Conservation (phyloP, 768 basidiomycete genomes). For the Leucogyrophana mollusca region DNA sequence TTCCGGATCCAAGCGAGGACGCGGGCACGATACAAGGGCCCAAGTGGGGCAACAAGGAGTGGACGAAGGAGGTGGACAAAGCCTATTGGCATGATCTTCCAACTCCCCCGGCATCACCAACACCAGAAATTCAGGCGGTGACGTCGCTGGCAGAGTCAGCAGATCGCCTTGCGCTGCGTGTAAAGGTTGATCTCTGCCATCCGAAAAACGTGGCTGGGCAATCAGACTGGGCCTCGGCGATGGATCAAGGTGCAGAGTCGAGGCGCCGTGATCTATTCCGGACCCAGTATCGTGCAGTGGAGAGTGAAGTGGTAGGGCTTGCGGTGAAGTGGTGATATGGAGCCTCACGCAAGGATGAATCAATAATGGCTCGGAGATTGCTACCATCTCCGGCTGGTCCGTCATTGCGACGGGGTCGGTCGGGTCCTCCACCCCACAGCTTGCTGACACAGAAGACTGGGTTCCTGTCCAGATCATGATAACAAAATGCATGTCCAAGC, state of each 20-base stretch:
- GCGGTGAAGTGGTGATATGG: slow-evolving; percentile 68
- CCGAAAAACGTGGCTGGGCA: slow-evolving; percentile 28
- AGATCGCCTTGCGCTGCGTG: slow-evolving; percentile 36
- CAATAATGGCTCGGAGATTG: too few species aligned
- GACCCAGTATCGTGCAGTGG: slow-evolving; percentile 83
- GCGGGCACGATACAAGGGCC: slow-evolving; percentile 41
- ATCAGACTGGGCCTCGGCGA: slow-evolving; percentile 32
- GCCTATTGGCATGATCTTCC: slow-evolving; percentile 70
- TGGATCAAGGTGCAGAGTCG: slow-evolving; percentile 44
- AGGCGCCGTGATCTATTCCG: slow-evolving; percentile 55
- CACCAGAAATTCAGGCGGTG: slow-evolving; percentile 8
- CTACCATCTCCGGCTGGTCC: too few species aligned
- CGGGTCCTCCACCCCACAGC: too few species aligned
- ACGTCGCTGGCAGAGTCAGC: slow-evolving; percentile 14
- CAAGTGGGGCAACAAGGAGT: slow-evolving; percentile 81
- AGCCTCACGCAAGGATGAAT: too few species aligned
- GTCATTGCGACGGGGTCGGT: too few species aligned
- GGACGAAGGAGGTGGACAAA: slow-evolving; percentile 78
- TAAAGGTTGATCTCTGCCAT: slow-evolving; percentile 42
- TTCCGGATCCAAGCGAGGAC: slow-evolving; percentile 20
- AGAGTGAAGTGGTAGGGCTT: slow-evolving; percentile 77
- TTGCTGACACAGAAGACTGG: too few species aligned
- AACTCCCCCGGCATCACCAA: slow-evolving; percentile 47
- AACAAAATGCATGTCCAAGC: too few species aligned
- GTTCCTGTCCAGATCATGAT: too few species aligned